Base-by-base conservation (phyloP, 371 early-diverging fungal species). In the Rhizopus stolonifer region DNA sequence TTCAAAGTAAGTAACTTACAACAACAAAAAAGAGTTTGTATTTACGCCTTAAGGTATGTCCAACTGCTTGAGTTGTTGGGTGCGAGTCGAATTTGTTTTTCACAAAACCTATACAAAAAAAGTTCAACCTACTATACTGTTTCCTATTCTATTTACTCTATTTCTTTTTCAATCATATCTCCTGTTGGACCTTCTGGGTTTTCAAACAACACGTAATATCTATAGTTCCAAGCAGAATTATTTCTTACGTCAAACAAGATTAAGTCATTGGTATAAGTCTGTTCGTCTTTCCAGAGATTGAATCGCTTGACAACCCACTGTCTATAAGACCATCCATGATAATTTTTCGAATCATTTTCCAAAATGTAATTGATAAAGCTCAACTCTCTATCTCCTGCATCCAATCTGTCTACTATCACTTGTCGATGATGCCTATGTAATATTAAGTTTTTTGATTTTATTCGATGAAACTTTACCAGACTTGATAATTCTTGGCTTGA, bases 141-240 rank as follows among this genome's bases (percentile, higher is more conserved):
- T 29, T 29, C 10, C 10, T 29, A 7, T 29, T 29, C 10, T 29
- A 67, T 77, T 60, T 74, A 88, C 72, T 79, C 69, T 10, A 92
- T 74, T 60, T 96, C 95, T 2, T 43, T 49, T 18, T 71, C 50
- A 11, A 90, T 52, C 7, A 52, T 56, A 18, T 71, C 81, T 1
- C 69, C 71, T 1, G 68, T 56, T 22, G 72, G 58, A 0, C 61
- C 44, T 0, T 61, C 60, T 4, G 86, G 84, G 32, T 78, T 58
- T 4, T 68, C 50, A 22, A 83, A 75, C 10, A 91, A 54, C 3
- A 82, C 72, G 81, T 86, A 98, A 68, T 79, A 92, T 14, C 97
- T 84, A 56, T 98, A 93, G 63, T 95, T 97, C 99, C 98, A 97
- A 0, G 96, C 98, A 29, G 97, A 96, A 67, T 98, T 98, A 70